A percentile compares a stretch with the other conserved stretches of the same genome.
These are phyloP conservation scores for Aspergillus terreus DNA, from an alignment of 2,329 filamentous ascomycete species.

Conservation along the genomic window DNA sequence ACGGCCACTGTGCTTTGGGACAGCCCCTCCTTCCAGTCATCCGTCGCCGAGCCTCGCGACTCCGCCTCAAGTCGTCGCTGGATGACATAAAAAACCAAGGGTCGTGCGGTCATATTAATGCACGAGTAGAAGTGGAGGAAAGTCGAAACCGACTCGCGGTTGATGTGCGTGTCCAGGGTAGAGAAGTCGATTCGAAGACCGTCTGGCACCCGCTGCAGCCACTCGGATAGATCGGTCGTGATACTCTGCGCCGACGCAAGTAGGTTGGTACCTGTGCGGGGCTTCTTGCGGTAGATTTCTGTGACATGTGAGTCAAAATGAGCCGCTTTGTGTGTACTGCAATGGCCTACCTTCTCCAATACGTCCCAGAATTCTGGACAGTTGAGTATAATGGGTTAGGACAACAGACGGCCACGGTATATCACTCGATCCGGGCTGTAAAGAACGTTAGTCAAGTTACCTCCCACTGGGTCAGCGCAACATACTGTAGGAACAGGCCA, in stretches of 20 bases:
- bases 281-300: slow-evolving; percentile 49
- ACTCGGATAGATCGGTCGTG: slow-evolving; percentile 47
- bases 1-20: slow-evolving; percentile 48
- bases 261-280: slow-evolving; percentile 46
- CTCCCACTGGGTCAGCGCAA: not conserved
- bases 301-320: not conserved
- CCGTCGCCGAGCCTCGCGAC: slow-evolving; percentile 28
- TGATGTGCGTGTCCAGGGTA: slow-evolving; percentile 39
- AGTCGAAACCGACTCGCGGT: slow-evolving; percentile 50
- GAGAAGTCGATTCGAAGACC: slow-evolving; percentile 49
- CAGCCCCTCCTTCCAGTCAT: slow-evolving; percentile 48
- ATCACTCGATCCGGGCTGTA: slow-evolving; percentile 14
- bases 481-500: slow-evolving; percentile 30
- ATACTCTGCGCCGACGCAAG: slow-evolving; percentile 52
- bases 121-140: slow-evolving; percentile 57
- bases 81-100: slow-evolving; percentile 53
- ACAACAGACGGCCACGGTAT: slow-evolving; percentile 46
- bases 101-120: slow-evolving; percentile 55
- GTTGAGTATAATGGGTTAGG: slow-evolving; percentile 50
- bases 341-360: slow-evolving; percentile 37
- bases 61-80: slow-evolving; percentile 44
- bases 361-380: slow-evolving; percentile 51
- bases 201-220: slow-evolving; percentile 49
- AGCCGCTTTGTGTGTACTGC: not conserved
- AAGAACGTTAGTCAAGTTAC: not conserved